Evolutionary conservation across 768 basidiomycete species (phyloP), one percentile per base, ranked within the genome.

Genomic region (Lactarius sp.): DNA sequence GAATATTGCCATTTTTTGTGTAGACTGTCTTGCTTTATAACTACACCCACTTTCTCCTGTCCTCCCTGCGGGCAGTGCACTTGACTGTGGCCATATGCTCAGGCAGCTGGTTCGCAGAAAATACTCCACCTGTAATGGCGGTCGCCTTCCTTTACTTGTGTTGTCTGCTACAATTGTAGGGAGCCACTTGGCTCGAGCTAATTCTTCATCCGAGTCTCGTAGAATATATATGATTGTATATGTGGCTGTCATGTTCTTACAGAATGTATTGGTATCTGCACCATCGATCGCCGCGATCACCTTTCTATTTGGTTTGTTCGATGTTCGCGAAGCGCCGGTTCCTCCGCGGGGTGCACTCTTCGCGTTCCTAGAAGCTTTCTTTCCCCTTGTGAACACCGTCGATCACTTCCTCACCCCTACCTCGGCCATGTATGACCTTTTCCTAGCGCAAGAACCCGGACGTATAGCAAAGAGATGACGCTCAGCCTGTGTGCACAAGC

Each of bases 261-360:
- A 84, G 70, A 16, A 76, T 83, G 72, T 90, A 91, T 68, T 84
- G 77, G 71, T 90, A 91, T 27, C 88, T 88, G 69, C 86, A 88
- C 88, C 87, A 89, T 52, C 75, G 73, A 72, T 90, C 87, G 2
- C 87, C 88, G 10, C 46, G 46, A 47, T 20, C 75, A 87, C 88
- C 68, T 84, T 85, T 7, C 60, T 77, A 72, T 75, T 84, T 87
- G 49, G 86, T 87, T 1, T 88, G 86, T 20, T 77, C 84, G 9
- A 87, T 75, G 31, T 79, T 85, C 10, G 73, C 78, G 69, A 78
- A 88, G 47, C 77, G 75, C 16, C 85, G 85, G 60, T 87, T 88
- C 72, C 75, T 79, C 66, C 27, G 27, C 27, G 27, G 79, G 78
- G 76, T 51, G 62, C 76, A 58, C 46, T 52, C 33, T 56, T 62